These are phyloP conservation scores for Aspergillus sp. DNA, from an alignment of 2,329 filamentous ascomycete genomes.

Conservation along the genomic window DNA sequence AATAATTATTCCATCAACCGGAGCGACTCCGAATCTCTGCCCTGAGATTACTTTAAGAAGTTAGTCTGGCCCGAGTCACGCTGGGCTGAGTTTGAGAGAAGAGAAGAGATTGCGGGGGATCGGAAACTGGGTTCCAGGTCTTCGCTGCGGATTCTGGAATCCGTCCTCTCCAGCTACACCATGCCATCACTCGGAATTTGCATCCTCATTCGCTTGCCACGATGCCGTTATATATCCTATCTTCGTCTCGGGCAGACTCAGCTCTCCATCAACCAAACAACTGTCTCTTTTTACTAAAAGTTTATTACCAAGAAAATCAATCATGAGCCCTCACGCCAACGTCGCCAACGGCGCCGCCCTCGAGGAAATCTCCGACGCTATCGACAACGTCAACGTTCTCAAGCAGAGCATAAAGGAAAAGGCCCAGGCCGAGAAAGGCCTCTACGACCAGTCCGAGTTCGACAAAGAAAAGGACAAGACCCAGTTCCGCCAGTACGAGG, in stretches of 20 bases:
- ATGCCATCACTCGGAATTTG: constrained; percentile 1
- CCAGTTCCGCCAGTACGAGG: constrained; percentile 78
- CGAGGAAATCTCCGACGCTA: constrained; percentile 59
- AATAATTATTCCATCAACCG: constrained; percentile 6
- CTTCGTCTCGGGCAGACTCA: not conserved
- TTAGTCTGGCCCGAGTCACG: not conserved
- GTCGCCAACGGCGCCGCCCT: constrained; percentile 56
- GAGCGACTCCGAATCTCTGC: not conserved
- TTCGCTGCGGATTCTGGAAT: constrained; percentile 32
- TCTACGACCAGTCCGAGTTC: constrained; percentile 63
- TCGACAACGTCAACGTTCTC: constrained; percentile 61
- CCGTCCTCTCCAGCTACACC: constrained; percentile 16
- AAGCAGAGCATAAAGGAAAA: constrained; percentile 54
- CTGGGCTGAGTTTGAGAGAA: not conserved
- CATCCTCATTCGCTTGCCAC: not conserved
- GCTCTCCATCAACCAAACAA: not conserved
- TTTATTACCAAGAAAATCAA: constrained; percentile 4
- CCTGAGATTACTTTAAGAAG: not conserved
- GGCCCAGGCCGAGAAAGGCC: constrained; percentile 32
- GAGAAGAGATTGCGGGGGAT: not conserved
- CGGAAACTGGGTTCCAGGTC: constrained; percentile 28
- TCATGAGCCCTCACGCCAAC: constrained; percentile 45
- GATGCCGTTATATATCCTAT: constrained; percentile 3
- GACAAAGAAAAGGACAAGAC: constrained; percentile 76
- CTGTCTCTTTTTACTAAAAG: not conserved